Conservation (phyloP, 192 early-diverging fungal genomes). For the Podila horticola region DNA sequence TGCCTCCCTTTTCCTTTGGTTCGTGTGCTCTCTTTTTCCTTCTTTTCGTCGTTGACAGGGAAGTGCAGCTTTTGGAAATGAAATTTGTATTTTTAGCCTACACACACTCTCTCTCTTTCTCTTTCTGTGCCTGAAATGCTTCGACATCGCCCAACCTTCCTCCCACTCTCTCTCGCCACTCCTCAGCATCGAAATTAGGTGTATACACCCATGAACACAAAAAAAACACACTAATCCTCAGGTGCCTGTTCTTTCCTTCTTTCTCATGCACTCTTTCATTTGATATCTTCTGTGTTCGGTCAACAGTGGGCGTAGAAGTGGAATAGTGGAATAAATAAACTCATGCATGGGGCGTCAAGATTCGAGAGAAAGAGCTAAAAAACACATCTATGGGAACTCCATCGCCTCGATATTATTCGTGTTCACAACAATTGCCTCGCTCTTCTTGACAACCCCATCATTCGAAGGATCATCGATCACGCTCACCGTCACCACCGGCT, state of each 20-base stretch:
- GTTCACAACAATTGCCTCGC: conserved; percentile 29
- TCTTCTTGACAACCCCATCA: background rate
- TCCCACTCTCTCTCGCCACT: no score
- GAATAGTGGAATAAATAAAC: background rate
- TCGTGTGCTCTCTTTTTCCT: background rate
- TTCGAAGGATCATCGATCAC: background rate
- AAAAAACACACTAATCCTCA: no score
- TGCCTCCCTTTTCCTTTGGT: no score
- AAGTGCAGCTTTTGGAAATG: background rate
- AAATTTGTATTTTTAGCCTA: background rate
- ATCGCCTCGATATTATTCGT: conserved; percentile 26
- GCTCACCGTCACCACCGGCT: background rate
- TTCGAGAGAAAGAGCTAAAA: background rate
- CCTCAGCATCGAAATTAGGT: no score
- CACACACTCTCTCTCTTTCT: no score
- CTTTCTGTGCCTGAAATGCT: no score
- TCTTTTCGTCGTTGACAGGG: background rate
- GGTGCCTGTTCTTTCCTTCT: no score
- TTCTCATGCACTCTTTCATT: background rate
- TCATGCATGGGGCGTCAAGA: no score
- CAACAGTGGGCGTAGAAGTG: background rate
- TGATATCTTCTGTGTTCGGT: no score
- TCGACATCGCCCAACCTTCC: no score
- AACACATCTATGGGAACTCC: conserved; percentile 27
- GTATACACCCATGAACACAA: no score